Percentiles rank a stretch among this genome's conserved stretches.
phyloP scores from a whole-genome alignment of 768 basidiomycete species.

The Calocybe cyanea region DNA sequence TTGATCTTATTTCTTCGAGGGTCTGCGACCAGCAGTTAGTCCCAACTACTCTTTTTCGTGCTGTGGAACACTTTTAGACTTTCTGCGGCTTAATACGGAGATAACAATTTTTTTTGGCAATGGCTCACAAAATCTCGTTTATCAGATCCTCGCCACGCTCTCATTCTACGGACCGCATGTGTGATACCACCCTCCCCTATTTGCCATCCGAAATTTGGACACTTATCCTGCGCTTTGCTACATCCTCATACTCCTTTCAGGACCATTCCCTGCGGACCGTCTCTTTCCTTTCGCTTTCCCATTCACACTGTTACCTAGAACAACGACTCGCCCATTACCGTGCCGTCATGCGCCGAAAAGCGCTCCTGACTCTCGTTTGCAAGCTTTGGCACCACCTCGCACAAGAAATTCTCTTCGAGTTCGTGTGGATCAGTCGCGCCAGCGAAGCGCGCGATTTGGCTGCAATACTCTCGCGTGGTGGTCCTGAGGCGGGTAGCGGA shows the following conservation, averaged over 20 bases:
- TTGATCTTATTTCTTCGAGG: too few species aligned
- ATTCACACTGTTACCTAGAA: constrained; percentile 29
- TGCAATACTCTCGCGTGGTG: constrained; percentile 31
- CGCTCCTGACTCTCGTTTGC: constrained; percentile 49
- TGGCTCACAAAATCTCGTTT: not conserved
- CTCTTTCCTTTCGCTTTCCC: constrained; percentile 53
- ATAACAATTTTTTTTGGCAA: too few species aligned
- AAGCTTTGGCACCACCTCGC: constrained; percentile 50
- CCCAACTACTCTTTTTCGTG: not conserved
- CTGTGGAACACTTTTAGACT: not conserved
- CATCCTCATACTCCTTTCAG: constrained; percentile 37
- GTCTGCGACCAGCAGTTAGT: too few species aligned
- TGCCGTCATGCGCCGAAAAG: constrained; percentile 44
- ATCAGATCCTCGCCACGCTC: not conserved
- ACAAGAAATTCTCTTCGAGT: constrained; percentile 60
- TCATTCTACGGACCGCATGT: not conserved
- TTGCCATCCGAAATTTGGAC: constrained; percentile 67
- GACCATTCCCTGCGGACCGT: constrained; percentile 40
- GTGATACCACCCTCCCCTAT: constrained; percentile 24
- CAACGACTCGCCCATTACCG: constrained; percentile 42
- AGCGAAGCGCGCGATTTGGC: constrained; percentile 45
- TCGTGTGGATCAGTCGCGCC: constrained; percentile 63
- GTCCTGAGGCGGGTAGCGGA: constrained; percentile 28
- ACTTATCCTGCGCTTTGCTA: constrained; percentile 58
- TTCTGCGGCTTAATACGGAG: too few species aligned